Conservation (phyloP, 805 yeast genomes). For the Nakazawaea laoshanensis region DNA sequence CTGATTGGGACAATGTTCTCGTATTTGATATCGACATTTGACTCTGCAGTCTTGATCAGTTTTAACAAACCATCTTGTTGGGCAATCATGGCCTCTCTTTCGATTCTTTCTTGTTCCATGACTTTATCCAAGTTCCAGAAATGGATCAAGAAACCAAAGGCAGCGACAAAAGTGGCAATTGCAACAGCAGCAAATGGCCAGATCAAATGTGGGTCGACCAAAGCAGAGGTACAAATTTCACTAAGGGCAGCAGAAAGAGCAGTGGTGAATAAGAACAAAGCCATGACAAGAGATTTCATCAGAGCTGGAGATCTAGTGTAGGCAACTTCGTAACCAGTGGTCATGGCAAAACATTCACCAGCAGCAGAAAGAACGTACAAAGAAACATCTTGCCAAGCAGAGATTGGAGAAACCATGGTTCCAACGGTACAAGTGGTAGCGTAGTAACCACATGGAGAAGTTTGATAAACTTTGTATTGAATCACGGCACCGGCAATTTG, state of each 20-base stretch:
- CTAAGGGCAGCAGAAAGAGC: constrained; percentile 40
- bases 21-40: constrained; percentile 4
- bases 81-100: constrained; percentile 12
- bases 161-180: constrained; percentile 26
- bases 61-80: constrained; percentile 6
- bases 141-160: constrained; percentile 18
- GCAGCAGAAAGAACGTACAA: constrained; percentile 29
- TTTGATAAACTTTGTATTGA: constrained; percentile 37
- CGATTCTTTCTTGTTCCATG: constrained; percentile 17
- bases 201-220: constrained; percentile 31
- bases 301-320: constrained; percentile 37
- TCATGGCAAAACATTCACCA: constrained; percentile 36
- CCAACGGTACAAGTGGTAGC: constrained; percentile 17
- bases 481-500: constrained; percentile 42
- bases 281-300: constrained; percentile 38
- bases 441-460: constrained; percentile 42
- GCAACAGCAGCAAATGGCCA: constrained; percentile 34
- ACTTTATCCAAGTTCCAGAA: constrained; percentile 23
- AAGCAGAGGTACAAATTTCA: constrained; percentile 30
- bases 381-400: constrained; percentile 17
- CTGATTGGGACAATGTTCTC: constrained; percentile 9
- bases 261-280: constrained; percentile 23
- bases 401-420: constrained; percentile 18
- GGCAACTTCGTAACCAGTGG: constrained; percentile 37
- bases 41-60: constrained; percentile 5